These are phyloP conservation scores for Lojkania enalia DNA, from an alignment of 2,329 filamentous ascomycete species.

Conservation along the genomic window DNA sequence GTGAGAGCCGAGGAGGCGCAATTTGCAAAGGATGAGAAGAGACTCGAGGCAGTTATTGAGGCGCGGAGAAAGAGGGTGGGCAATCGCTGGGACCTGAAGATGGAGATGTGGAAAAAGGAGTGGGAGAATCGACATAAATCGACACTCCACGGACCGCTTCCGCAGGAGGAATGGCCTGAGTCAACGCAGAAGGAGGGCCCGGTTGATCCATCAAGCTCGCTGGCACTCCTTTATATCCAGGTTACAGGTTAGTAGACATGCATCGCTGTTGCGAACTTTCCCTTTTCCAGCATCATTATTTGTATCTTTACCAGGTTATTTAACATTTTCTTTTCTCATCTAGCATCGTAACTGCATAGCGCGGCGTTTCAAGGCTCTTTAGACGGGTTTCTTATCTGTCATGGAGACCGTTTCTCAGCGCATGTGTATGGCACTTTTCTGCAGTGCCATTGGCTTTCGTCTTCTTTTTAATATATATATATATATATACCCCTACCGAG, in stretches of 20 bases:
- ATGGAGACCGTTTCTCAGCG: too few species aligned
- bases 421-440: too few species aligned
- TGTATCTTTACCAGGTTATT: too few species aligned
- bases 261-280: neutral
- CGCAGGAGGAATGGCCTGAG: slow-evolving; percentile 38
- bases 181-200: slow-evolving; percentile 14
- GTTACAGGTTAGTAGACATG: neutral
- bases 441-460: too few species aligned
- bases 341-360: slow-evolving; percentile 7
- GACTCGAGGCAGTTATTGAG: slow-evolving; percentile 39
- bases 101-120: slow-evolving; percentile 44
- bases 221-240: slow-evolving; percentile 19
- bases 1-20: slow-evolving; percentile 37
- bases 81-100: slow-evolving; percentile 46
- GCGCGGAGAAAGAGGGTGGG: slow-evolving; percentile 36
- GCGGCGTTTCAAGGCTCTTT: too few species aligned
- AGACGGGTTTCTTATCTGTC: too few species aligned
- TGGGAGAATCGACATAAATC: slow-evolving; percentile 36
- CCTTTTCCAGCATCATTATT: slow-evolving; percentile 1
- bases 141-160: slow-evolving; percentile 23
- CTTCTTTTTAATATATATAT: too few species aligned
- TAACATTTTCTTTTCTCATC: neutral
- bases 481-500: too few species aligned
- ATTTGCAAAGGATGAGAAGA: slow-evolving; percentile 38
- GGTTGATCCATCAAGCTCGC: slow-evolving; percentile 26